Conservation (phyloP, 257 asterid genomes). For the Salvia rosmarinus region DNA sequence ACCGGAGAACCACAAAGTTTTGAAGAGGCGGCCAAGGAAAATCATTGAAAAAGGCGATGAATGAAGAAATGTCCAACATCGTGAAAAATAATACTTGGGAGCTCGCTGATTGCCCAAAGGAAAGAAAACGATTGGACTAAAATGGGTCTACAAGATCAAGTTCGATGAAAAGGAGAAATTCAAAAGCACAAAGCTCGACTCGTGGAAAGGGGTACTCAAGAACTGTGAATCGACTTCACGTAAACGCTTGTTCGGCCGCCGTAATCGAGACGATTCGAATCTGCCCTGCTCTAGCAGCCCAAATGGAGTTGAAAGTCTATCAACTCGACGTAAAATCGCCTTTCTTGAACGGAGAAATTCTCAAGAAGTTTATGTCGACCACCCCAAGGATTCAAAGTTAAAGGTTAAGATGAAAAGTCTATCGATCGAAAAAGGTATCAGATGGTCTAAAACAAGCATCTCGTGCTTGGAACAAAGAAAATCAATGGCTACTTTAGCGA, state of each 20-base stretch:
- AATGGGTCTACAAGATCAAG: constrained; percentile 3
- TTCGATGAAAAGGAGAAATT: neutral
- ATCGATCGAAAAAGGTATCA: neutral
- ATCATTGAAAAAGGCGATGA: neutral
- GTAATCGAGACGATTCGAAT: neutral
- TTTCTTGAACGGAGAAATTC: constrained; percentile 1
- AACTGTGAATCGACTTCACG: neutral
- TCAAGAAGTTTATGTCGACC: neutral
- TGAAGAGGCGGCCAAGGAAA: neutral
- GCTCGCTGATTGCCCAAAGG: constrained; percentile 10
- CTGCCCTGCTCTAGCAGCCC: neutral
- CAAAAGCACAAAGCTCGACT: neutral
- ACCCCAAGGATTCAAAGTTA: neutral
- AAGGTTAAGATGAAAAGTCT: neutral
- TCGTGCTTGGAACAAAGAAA: neutral
- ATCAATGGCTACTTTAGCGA: neutral
- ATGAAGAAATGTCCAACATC: constrained; percentile 18
- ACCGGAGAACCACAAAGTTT: neutral
- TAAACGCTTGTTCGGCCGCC: neutral
- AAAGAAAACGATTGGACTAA: neutral
- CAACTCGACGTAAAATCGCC: neutral
- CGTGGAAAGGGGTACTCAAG: neutral
- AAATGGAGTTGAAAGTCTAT: neutral
- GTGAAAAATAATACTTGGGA: constrained; percentile 15
- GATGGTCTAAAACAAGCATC: neutral